phyloP scores from a whole-genome alignment of 352 stramenopile species.

The Pythium aristosporum region DNA sequence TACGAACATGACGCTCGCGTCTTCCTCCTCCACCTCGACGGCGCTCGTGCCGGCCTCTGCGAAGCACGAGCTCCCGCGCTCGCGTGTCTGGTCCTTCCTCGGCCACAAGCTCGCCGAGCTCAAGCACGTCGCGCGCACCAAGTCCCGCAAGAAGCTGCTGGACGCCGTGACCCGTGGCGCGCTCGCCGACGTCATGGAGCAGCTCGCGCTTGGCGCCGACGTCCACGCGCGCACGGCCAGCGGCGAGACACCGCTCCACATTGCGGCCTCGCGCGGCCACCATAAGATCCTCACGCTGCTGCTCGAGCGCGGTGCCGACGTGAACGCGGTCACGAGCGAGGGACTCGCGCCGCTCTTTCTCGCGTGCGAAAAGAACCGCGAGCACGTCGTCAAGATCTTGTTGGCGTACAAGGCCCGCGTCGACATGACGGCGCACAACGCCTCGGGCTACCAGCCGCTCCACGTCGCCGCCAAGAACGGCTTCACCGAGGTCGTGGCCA shows the following conservation, averaged over 20 bases:
- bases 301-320: constrained; percentile 60
- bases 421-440: constrained; percentile 30
- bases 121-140: constrained; percentile 43
- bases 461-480: constrained; percentile 65
- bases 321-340: constrained; percentile 53
- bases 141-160: constrained; percentile 58
- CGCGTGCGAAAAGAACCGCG: constrained; percentile 64
- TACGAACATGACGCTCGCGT: constrained; percentile 16
- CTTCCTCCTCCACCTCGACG: constrained; percentile 21
- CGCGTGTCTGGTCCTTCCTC: constrained; percentile 73
- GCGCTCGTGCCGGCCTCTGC: constrained; percentile 50
- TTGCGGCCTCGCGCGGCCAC: constrained; percentile 55
- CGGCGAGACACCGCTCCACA: constrained; percentile 58
- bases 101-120: constrained; percentile 74
- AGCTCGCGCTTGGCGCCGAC: constrained; percentile 56
- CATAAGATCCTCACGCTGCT: constrained; percentile 66
- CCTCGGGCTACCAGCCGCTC: constrained; percentile 55
- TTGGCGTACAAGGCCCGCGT: constrained; percentile 55
- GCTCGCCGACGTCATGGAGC: constrained; percentile 58
- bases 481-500: constrained; percentile 38
- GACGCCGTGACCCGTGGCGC: constrained; percentile 58
- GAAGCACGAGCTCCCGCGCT: constrained; percentile 29
- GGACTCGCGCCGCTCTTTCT: constrained; percentile 54
- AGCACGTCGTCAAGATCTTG: constrained; percentile 53
- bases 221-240: constrained; percentile 46